phyloP scores from a whole-genome alignment of 306 rosid genomes.

The cucumber (Cucumis sativus) region DNA sequence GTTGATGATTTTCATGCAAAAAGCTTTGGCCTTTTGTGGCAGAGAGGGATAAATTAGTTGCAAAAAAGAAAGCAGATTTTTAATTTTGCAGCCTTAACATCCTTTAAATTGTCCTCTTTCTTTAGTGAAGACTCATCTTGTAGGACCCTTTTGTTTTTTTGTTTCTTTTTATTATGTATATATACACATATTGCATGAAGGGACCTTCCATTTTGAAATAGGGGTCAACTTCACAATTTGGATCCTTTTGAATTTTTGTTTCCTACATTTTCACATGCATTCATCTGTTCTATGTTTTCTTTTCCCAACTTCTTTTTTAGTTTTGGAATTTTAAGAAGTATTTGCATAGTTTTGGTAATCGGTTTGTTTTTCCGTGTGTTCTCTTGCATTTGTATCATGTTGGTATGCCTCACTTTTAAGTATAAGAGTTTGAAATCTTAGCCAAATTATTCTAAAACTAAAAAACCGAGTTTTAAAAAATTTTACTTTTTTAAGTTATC shows the following conservation, averaged over 20 bases:
- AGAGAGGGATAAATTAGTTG: constrained; percentile 7
- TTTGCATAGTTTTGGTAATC: too few relatives aligned
- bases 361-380: too few relatives aligned
- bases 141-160: background rate
- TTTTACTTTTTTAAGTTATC: too few relatives aligned
- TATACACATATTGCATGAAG: background rate
- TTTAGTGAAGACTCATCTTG: background rate
- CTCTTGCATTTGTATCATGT: too few relatives aligned
- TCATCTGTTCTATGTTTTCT: background rate
- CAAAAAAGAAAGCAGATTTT: background rate
- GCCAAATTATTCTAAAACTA: too few relatives aligned
- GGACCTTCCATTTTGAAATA: background rate
- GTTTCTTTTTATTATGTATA: too few relatives aligned
- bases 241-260: background rate
- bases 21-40: background rate
- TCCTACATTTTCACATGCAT: background rate
- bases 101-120: background rate
- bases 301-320: too few relatives aligned
- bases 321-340: too few relatives aligned
- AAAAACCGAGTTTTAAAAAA: too few relatives aligned
- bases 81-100: background rate
- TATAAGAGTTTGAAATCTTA: too few relatives aligned
- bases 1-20: constrained; percentile 10
- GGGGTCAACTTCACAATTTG: constrained; percentile 1
- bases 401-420: too few relatives aligned